Percentiles rank a stretch among this genome's conserved stretches.
Conservation (phyloP, 495 filamentous ascomycete genomes). For the Acidomyces sp. region DNA sequence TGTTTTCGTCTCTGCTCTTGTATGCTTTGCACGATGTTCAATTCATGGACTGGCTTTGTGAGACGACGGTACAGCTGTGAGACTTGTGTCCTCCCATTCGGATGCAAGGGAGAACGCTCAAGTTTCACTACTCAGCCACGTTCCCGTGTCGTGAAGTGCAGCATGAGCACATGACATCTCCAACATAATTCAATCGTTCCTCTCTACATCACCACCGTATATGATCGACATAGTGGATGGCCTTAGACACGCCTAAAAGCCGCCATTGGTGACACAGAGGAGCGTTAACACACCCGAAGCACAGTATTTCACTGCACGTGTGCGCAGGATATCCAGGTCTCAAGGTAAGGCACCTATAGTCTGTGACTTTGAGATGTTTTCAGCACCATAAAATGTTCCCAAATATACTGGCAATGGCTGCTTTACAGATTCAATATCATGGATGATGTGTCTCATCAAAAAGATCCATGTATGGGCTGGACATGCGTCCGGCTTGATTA, state of each 20-base stretch:
- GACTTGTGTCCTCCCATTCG: too few relatives aligned
- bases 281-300: neutral
- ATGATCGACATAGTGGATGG: too few relatives aligned
- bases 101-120: too few relatives aligned
- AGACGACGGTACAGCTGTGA: too few relatives aligned
- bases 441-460: slow-evolving; percentile 58
- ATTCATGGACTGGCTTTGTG: too few relatives aligned
- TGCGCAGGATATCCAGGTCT: neutral
- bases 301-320: neutral
- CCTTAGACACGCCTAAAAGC: too few relatives aligned
- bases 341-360: neutral
- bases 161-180: too few relatives aligned
- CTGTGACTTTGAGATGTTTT: too few relatives aligned
- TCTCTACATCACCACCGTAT: too few relatives aligned
- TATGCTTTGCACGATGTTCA: neutral
- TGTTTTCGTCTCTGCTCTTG: slow-evolving; percentile 15
- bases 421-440: slow-evolving; percentile 62
- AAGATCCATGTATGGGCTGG: slow-evolving; percentile 72
- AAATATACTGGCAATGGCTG: neutral
- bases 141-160: too few relatives aligned
- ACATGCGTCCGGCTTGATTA: slow-evolving; percentile 75
- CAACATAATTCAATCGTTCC: too few relatives aligned
- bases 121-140: too few relatives aligned
- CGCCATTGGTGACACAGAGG: neutral
- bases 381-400: neutral